Percentiles rank a stretch among this genome's conserved stretches.
Conservation (phyloP, 768 basidiomycete genomes). For the Agaricus blazei region DNA sequence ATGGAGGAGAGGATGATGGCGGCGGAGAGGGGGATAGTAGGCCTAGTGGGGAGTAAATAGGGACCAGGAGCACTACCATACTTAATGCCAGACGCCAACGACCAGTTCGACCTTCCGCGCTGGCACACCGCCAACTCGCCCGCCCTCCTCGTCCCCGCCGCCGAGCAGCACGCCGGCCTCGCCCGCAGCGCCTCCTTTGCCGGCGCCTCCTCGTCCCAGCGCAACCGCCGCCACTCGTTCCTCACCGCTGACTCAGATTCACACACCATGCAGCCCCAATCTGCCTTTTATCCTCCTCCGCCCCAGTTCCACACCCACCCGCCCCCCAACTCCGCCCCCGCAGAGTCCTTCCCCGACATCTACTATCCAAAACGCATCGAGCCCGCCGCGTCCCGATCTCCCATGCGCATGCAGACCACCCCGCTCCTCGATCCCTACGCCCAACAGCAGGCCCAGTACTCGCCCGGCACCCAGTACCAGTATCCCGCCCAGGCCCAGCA, state of each 20-base stretch:
- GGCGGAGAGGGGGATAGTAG: slow-evolving; percentile 59
- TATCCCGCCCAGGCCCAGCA: slow-evolving; percentile 34
- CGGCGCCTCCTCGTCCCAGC: slow-evolving; percentile 32
- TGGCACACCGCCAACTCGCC: slow-evolving; percentile 47
- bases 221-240: slow-evolving; percentile 47
- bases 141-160: slow-evolving; percentile 22
- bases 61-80: too few relatives aligned
- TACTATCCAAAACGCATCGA: slow-evolving; percentile 59
- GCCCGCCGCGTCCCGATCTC: slow-evolving; percentile 54
- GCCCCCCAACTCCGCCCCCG: slow-evolving; percentile 22
- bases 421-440: slow-evolving; percentile 67
- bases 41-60: slow-evolving; percentile 24
- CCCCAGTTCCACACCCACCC: too few relatives aligned
- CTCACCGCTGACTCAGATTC: slow-evolving; percentile 39
- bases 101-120: slow-evolving; percentile 78
- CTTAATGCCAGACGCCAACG: slow-evolving; percentile 71
- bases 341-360: slow-evolving; percentile 54
- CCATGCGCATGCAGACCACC: slow-evolving; percentile 50
- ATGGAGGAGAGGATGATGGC: slow-evolving; percentile 43
- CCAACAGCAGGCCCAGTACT: slow-evolving; percentile 64
- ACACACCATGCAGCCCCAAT: slow-evolving; percentile 34
- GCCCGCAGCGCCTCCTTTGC: slow-evolving; percentile 67
- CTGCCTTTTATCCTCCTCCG: slow-evolving; percentile 45
- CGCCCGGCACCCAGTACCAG: slow-evolving; percentile 50
- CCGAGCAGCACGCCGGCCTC: slow-evolving; percentile 45